Evolutionary conservation across 345 rosid genomes (phyloP).

Genomic region (Rhizophora mangle): DNA sequence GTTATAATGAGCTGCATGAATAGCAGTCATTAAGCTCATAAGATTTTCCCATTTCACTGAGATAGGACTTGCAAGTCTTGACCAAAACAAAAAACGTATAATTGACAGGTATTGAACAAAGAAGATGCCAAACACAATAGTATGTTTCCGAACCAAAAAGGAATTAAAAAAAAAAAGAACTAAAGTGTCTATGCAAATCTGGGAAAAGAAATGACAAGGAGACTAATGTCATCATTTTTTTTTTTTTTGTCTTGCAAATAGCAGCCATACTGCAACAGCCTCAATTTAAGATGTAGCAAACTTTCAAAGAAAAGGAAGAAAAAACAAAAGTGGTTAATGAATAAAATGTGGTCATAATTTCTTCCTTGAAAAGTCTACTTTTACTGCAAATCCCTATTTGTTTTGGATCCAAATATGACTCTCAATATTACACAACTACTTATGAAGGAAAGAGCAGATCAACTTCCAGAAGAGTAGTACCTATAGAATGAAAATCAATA

Average conservation of each 20-base stretch:
- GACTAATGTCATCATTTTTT: too few relatives aligned
- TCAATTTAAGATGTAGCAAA: background rate
- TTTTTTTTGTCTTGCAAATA: too few relatives aligned
- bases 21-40: too few relatives aligned
- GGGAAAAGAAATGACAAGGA: too few relatives aligned
- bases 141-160: too few relatives aligned
- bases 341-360: background rate
- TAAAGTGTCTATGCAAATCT: too few relatives aligned
- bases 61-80: too few relatives aligned
- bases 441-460: background rate
- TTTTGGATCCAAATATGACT: background rate
- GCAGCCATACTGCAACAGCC: background rate
- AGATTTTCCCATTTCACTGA: too few relatives aligned
- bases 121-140: too few relatives aligned
- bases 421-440: background rate
- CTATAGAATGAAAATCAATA: constrained; percentile 74
- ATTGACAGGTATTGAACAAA: too few relatives aligned
- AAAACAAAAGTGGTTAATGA: background rate
- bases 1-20: background rate
- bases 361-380: background rate
- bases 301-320: constrained; percentile 4
- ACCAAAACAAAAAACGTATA: too few relatives aligned
- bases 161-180: too few relatives aligned
- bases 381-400: background rate
- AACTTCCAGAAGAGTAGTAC: constrained; percentile 32